These are phyloP conservation scores for Lophiostoma macrostomum DNA, from an alignment of 495 filamentous ascomycete species.

Conservation along the genomic window DNA sequence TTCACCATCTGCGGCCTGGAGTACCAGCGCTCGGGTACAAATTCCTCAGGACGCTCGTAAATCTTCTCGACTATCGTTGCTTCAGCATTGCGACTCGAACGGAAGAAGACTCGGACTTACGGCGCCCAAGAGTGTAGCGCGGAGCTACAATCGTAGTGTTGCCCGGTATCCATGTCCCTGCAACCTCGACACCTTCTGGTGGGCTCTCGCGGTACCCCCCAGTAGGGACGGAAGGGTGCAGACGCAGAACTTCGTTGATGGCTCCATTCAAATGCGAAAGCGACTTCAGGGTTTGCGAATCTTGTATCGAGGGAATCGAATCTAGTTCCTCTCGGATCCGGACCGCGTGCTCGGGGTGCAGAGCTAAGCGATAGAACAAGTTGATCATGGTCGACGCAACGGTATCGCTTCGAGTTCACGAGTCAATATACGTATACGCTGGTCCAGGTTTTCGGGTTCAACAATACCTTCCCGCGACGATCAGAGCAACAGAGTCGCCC, in stretches of 20 bases:
- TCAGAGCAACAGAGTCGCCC: neutral
- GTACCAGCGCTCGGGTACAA: constrained; percentile 28
- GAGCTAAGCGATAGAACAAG: constrained; percentile 9
- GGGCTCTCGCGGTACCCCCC: neutral
- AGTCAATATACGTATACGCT: neutral
- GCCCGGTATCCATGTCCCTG: constrained; percentile 14
- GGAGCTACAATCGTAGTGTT: constrained; percentile 7
- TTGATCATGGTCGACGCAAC: constrained; percentile 4
- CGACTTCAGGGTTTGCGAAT: neutral
- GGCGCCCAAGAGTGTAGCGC: constrained; percentile 5
- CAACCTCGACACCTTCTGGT: constrained; percentile 11
- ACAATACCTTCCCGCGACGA: constrained; percentile 11
- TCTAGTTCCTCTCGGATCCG: constrained; percentile 1
- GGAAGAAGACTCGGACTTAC: neutral
- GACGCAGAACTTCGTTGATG: constrained; percentile 24
- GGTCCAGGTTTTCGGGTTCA: too few species aligned
- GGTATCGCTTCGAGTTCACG: constrained; percentile 1
- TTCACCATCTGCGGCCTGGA: constrained; percentile 17
- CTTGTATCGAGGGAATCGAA: neutral
- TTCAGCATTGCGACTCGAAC: neutral
- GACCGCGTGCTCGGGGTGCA: neutral
- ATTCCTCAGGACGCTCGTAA: neutral
- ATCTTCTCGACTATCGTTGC: neutral
- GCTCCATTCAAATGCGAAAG: constrained; percentile 6
- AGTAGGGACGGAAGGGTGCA: constrained; percentile 10